A percentile compares a stretch with the other conserved stretches of the same genome.
Conservation (phyloP, 805 yeast genomes). For the Lachancea cidri region DNA sequence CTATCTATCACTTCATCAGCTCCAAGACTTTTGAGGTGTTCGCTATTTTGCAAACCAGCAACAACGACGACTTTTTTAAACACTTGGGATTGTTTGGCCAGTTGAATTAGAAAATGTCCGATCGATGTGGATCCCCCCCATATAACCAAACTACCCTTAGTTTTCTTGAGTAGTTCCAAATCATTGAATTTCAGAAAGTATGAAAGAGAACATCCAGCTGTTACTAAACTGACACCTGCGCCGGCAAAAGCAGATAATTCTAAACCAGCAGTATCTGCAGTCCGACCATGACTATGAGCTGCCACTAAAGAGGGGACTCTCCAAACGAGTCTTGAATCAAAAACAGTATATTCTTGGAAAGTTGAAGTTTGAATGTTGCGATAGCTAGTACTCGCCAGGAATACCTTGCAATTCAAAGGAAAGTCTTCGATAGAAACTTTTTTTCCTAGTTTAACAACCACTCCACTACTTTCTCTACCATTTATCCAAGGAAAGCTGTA, state of each 20-base stretch:
- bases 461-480: slow-evolving; percentile 44
- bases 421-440: slow-evolving; percentile 27
- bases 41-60: slow-evolving; percentile 38
- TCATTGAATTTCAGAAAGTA: slow-evolving; percentile 14
- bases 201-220: slow-evolving; percentile 37
- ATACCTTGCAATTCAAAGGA: slow-evolving; percentile 35
- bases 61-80: slow-evolving; percentile 39
- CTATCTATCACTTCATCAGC: slow-evolving; percentile 41
- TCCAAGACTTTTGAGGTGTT: slow-evolving; percentile 36
- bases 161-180: slow-evolving; percentile 11
- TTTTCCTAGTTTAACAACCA: slow-evolving; percentile 33
- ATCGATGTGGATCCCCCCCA: slow-evolving; percentile 49
- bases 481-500: slow-evolving; percentile 47
- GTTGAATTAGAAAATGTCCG: slow-evolving; percentile 40
- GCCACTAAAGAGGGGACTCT: slow-evolving; percentile 30
- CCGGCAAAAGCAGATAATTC: slow-evolving; percentile 39
- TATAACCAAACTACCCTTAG: slow-evolving; percentile 24
- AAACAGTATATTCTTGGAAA: slow-evolving; percentile 42
- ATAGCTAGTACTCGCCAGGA: slow-evolving; percentile 43
- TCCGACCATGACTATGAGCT: background rate
- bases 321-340: slow-evolving; percentile 44
- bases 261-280: slow-evolving; percentile 20
- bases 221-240: slow-evolving; percentile 44
- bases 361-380: slow-evolving; percentile 44
- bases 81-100: slow-evolving; percentile 36